Percentiles rank a stretch among this genome's conserved stretches.
Conservation (phyloP, 2,329 filamentous ascomycete genomes). For the Trichoderma polysporum region DNA sequence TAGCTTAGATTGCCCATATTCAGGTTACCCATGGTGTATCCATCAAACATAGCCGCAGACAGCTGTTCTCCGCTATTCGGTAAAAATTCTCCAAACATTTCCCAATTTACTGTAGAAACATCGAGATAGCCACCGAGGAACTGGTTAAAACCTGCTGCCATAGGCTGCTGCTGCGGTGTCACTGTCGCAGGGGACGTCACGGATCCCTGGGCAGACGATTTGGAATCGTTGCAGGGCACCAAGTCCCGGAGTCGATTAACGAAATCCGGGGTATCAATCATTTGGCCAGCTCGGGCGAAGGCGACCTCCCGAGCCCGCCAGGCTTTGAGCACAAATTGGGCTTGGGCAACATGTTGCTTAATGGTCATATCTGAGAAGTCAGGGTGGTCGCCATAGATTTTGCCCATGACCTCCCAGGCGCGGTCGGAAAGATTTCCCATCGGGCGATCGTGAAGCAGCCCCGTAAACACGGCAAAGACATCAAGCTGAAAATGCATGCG, state of each 20-base stretch:
- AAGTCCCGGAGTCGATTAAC: slow-evolving; percentile 46
- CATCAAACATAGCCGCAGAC: slow-evolving; percentile 34
- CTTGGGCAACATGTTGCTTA: slow-evolving; percentile 46
- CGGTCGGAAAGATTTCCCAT: slow-evolving; percentile 52
- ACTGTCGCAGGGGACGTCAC: slow-evolving; percentile 31
- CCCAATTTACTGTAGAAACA: slow-evolving; percentile 45
- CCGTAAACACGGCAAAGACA: slow-evolving; percentile 55
- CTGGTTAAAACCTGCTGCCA: slow-evolving; percentile 42
- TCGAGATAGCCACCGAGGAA: slow-evolving; percentile 47
- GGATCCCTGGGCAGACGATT: slow-evolving; percentile 33
- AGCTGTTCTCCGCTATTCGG: slow-evolving; percentile 31
- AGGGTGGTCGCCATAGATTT: slow-evolving; percentile 48
- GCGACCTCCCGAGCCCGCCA: slow-evolving; percentile 53
- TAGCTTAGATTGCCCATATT: slow-evolving; percentile 12
- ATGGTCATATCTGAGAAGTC: slow-evolving; percentile 52
- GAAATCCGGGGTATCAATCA: slow-evolving; percentile 45
- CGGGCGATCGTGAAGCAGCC: slow-evolving; percentile 51
- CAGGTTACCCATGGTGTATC: slow-evolving; percentile 27
- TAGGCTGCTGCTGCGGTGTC: slow-evolving; percentile 26
- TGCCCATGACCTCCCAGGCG: slow-evolving; percentile 50
- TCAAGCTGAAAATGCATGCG: slow-evolving; percentile 56
- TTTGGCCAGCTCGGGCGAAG: slow-evolving; percentile 38
- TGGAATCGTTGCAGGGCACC: slow-evolving; percentile 42
- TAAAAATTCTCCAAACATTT: slow-evolving; percentile 42
- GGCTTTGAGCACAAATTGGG: slow-evolving; percentile 49